Evolutionary conservation across 2,329 filamentous ascomycete genomes (phyloP), one percentile per base, ranked within the genome.

Genomic region (Colletotrichum neosansevieriae): DNA sequence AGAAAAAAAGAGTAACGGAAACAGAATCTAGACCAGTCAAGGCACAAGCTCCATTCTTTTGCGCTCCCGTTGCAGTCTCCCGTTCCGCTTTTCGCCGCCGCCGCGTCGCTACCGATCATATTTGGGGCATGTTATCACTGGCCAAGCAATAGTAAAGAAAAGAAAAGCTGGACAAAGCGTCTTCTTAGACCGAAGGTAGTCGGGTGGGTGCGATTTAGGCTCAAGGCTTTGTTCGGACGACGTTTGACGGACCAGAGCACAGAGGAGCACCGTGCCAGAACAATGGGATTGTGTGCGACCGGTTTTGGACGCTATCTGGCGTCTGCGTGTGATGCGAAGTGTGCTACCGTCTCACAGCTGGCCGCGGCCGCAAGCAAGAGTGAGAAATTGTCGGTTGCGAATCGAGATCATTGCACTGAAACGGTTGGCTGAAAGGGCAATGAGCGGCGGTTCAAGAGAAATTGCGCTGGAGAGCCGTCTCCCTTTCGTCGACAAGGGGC

Each of bases 41-140:
- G 38, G 40, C 42, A 21, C 29, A 24, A 29, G 60, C 60, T 54
- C 65, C 65, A 59, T 49, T 54, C 40, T 58, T 56, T 68, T 65
- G 60, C 58, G 12, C 34, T 38, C 9, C 34, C 34, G 53, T 64
- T 53, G 53, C 64, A 45, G 21, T 21, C 59, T 40, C 65, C 34
- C 53, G 65, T 68, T 47, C 65, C 65, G 60, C 32, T 54, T 38
- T 42, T 65, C 47, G 65, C 65, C 47, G 53, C 51, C 29, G 60
- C 64, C 51, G 51, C 53, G 60, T 51, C 65, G 65, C 60, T 24
- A 68, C 65, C 65, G 60, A 65, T 68, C 65, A 64, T 68, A 68
- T 58, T 49, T 64, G 53, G 53, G 42, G 29, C n/a, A n/a, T 58
- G 38, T 15, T 68, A 68, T 64, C 49, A 24, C 24, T 0, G 49